Percentiles rank a stretch among this genome's conserved stretches.
Conservation (phyloP, 345 rosid genomes). For the Rhodomyrtus tomentosa region DNA sequence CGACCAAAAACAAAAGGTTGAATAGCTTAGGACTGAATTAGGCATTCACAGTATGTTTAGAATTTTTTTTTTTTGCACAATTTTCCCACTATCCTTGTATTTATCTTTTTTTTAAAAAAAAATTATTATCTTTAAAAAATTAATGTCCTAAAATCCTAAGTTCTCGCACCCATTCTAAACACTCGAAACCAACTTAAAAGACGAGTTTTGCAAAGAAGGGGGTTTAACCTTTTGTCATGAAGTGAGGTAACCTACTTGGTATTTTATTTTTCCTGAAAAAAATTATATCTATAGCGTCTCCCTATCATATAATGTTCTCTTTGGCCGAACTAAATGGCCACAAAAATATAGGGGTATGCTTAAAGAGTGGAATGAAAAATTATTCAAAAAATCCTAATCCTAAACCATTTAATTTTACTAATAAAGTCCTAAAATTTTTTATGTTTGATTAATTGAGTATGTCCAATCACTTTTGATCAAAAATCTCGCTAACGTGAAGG, state of each 20-base stretch:
- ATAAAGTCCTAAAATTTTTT: no score
- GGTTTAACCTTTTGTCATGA: background rate
- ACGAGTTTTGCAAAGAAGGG: background rate
- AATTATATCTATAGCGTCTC: background rate
- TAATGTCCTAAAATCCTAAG: no score
- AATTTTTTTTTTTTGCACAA: background rate
- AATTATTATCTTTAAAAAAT: background rate
- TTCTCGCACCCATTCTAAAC: background rate
- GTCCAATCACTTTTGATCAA: no score
- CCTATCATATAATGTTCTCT: background rate
- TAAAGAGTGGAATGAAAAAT: background rate
- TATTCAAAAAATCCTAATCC: no score
- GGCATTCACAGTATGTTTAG: background rate
- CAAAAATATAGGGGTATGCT: background rate
- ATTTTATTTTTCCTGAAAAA: background rate
- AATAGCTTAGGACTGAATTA: background rate
- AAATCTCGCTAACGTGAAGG: no score
- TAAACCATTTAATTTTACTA: no score
- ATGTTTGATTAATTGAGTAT: no score
- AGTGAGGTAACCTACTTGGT: background rate
- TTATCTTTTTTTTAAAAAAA: background rate
- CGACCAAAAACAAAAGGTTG: no score
- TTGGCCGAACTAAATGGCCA: background rate
- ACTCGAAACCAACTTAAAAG: background rate
- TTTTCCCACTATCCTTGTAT: background rate